Percentiles rank a stretch among this genome's conserved stretches.
Conservation (phyloP, 2,329 filamentous ascomycete genomes). For the Xylariomycetidae sp. region DNA sequence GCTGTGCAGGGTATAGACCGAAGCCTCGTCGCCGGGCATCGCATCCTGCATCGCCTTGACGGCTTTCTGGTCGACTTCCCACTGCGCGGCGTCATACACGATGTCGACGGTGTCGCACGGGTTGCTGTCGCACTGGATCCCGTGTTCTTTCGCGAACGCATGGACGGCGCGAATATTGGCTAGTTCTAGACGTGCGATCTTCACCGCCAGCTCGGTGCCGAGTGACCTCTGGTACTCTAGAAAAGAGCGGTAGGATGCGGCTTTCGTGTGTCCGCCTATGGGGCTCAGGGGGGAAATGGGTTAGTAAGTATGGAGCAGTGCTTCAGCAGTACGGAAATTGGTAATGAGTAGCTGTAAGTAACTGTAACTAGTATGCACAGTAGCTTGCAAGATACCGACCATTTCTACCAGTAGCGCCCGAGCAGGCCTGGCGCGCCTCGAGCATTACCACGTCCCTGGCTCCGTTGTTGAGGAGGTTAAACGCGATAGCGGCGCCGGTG, state of each 20-base stretch:
- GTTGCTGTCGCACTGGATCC: slow-evolving; percentile 45
- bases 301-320: background rate
- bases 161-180: slow-evolving; percentile 52
- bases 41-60: slow-evolving; percentile 40
- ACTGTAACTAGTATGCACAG: too few relatives aligned
- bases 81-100: slow-evolving; percentile 45
- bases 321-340: background rate
- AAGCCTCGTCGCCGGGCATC: slow-evolving; percentile 37
- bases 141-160: slow-evolving; percentile 42
- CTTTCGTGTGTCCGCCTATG: slow-evolving; percentile 38
- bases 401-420: slow-evolving; percentile 60
- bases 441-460: slow-evolving; percentile 51
- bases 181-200: slow-evolving; percentile 48
- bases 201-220: slow-evolving; percentile 44
- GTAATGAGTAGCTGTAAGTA: too few relatives aligned
- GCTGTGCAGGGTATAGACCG: slow-evolving; percentile 39
- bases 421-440: slow-evolving; percentile 62
- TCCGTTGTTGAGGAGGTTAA: slow-evolving; percentile 40
- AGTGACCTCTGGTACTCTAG: slow-evolving; percentile 37
- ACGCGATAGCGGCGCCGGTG: slow-evolving; percentile 55
- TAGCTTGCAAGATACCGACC: slow-evolving; percentile 23
- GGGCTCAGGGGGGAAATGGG: background rate
- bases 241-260: slow-evolving; percentile 45
- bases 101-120: slow-evolving; percentile 53
- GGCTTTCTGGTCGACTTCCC: slow-evolving; percentile 31